These are phyloP conservation scores for Ceratocystis cubensis DNA, from an alignment of 2,329 filamentous ascomycete species.

Conservation along the genomic window DNA sequence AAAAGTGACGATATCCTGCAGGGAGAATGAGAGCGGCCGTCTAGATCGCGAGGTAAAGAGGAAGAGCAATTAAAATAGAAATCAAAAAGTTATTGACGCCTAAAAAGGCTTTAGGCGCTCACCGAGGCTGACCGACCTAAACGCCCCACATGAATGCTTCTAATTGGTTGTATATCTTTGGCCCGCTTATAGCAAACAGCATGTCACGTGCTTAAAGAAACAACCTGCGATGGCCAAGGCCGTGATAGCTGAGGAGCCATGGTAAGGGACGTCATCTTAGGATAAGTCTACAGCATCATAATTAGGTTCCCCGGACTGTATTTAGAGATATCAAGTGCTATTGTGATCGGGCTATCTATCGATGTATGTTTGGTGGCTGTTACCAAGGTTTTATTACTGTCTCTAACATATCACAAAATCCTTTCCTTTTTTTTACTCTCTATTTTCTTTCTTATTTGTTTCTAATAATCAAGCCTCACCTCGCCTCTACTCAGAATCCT, in stretches of 20 bases:
- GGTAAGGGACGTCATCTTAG: no score
- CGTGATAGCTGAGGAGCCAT: not conserved
- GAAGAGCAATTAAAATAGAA: no score
- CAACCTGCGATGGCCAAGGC: not conserved
- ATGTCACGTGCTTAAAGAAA: not conserved
- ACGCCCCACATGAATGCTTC: not conserved
- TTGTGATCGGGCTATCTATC: no score
- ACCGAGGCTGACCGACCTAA: not conserved
- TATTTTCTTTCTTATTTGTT: slow-evolving; percentile 1
- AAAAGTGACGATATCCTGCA: not conserved
- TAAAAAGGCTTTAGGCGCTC: not conserved
- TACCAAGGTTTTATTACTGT: not conserved
- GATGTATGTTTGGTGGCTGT: no score
- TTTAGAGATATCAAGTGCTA: no score
- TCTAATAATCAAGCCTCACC: not conserved
- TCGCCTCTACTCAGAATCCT: no score
- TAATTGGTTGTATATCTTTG: not conserved
- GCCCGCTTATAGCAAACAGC: slow-evolving; percentile 2
- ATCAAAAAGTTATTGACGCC: no score
- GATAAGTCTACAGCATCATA: no score
- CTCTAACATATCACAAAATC: not conserved
- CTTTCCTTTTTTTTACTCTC: not conserved
- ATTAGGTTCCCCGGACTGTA: no score
- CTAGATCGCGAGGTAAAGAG: no score
- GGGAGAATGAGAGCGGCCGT: not conserved